Evolutionary conservation across 2,329 filamentous ascomycete genomes (phyloP), one percentile per base, ranked within the genome.

Genomic region (Cladophialophora exuberans): DNA sequence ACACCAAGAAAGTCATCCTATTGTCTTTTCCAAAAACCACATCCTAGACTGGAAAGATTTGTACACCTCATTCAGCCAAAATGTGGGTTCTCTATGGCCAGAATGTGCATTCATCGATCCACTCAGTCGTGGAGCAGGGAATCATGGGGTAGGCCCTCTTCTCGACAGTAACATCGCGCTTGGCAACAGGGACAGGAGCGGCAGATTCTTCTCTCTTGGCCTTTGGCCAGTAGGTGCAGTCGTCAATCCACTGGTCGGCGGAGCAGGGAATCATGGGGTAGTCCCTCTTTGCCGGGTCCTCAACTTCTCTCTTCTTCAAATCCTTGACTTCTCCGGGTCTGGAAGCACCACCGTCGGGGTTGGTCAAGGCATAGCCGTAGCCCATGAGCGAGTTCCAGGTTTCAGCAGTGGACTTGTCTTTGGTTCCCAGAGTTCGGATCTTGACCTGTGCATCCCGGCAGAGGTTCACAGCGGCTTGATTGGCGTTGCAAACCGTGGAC

Each of bases 401-500:
- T 57, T 74, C 72, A 9, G 71, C 74, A 2, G 73, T 74, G 35
- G 64, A 66, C 63, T 73, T 69, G 56, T 76, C 68, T 25, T 69
- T 61, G 4, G 71, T 71, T 3, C 72, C 73, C 22, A 72, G 63
- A 31, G 77, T 76, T 63, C 72, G 56, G 44, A 85, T 79, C 68
- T 77, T 66, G 1, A 79, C 73, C 71, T 84, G 74, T 2, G 83
- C 84, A 20, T 72, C 70, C 45, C 69, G 63, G 70, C 82, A 85
- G 4, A 77, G 76, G 10, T 76, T 67, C 61, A 81, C 76, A 50
- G 84, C 85, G 3, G 81, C 83, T 22, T 73, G 76, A 66, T 84
- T 84, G 49, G 85, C 85, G 33, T 75, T 73, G 72, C 85, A 88
- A 31, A 85, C 83, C 72, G 87, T 88, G 66, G 71, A 79, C 55